phyloP scores from a whole-genome alignment of 352 stramenopile genomes.

The Pythium volutum region DNA sequence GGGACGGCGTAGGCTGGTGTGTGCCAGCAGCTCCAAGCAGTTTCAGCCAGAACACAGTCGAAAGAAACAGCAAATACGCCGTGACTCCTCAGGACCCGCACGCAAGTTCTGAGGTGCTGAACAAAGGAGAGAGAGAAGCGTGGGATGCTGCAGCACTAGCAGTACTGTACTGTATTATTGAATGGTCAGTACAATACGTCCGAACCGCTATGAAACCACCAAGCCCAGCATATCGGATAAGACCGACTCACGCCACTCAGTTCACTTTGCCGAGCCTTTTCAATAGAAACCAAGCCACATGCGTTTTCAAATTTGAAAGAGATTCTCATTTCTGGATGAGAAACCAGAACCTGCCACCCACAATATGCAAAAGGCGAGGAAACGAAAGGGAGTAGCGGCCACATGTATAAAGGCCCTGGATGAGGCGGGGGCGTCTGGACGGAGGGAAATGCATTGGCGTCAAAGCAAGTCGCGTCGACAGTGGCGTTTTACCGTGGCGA shows the following conservation, averaged over 20 bases:
- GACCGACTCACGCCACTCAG: background rate
- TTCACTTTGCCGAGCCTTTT: background rate
- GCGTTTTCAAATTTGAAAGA: background rate
- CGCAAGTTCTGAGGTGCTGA: background rate
- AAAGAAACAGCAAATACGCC: background rate
- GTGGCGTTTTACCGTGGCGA: background rate
- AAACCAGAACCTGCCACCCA: background rate
- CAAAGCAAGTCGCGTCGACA: too few species aligned
- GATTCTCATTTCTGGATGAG: background rate
- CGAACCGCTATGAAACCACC: too few species aligned
- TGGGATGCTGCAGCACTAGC: background rate
- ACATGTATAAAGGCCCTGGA: background rate
- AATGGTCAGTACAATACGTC: background rate
- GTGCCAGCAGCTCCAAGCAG: background rate
- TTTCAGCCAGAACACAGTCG: constrained; percentile 1
- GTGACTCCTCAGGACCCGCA: constrained; percentile 1
- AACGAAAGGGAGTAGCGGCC: background rate
- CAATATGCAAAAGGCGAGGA: constrained; percentile 1
- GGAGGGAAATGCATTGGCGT: too few species aligned
- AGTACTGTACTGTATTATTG: background rate
- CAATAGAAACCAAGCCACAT: background rate
- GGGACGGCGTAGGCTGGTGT: constrained; percentile 8
- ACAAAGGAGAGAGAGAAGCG: background rate
- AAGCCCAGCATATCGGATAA: too few species aligned
- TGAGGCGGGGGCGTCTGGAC: background rate